Evolutionary conservation across 768 basidiomycete genomes (phyloP).

Genomic region (Phanerodontia chrysosporium): DNA sequence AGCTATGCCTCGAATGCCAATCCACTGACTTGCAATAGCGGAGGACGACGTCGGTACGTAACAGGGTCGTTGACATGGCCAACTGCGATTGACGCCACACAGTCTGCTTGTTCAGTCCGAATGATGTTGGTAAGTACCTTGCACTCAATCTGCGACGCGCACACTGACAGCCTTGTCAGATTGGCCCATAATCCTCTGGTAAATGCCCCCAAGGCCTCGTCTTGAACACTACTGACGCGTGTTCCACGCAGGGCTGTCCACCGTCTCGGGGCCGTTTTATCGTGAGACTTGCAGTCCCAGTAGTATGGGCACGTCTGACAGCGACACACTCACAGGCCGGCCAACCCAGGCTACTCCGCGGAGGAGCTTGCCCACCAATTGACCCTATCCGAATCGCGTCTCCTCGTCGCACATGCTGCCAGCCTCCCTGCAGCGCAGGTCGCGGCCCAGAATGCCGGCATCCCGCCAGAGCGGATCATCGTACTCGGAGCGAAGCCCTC

Average conservation of each 20-base stretch:
- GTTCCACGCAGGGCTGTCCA: constrained; percentile 39
- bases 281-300: constrained; percentile 35
- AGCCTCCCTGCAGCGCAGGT: constrained; percentile 19
- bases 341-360: constrained; percentile 28
- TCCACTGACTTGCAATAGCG: constrained; percentile 25
- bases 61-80: neutral
- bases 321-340: constrained; percentile 15
- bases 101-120: constrained; percentile 66
- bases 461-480: constrained; percentile 20
- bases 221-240: neutral
- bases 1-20: neutral
- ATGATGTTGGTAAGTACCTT: constrained; percentile 45
- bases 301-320: constrained; percentile 1
- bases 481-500: constrained; percentile 15
- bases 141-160: neutral
- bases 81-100: neutral
- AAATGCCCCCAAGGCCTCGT: neutral
- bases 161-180: constrained; percentile 9
- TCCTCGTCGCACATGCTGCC: constrained; percentile 22
- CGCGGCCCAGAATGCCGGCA: constrained; percentile 20
- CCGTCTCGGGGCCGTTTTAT: constrained; percentile 51
- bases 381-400: constrained; percentile 18
- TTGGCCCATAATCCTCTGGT: constrained; percentile 25
- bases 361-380: constrained; percentile 30
- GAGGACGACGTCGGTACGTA: constrained; percentile 49